Evolutionary conservation across 176 grass and related monocot species (phyloP).

Genomic region (Lolium multiflorum): DNA sequence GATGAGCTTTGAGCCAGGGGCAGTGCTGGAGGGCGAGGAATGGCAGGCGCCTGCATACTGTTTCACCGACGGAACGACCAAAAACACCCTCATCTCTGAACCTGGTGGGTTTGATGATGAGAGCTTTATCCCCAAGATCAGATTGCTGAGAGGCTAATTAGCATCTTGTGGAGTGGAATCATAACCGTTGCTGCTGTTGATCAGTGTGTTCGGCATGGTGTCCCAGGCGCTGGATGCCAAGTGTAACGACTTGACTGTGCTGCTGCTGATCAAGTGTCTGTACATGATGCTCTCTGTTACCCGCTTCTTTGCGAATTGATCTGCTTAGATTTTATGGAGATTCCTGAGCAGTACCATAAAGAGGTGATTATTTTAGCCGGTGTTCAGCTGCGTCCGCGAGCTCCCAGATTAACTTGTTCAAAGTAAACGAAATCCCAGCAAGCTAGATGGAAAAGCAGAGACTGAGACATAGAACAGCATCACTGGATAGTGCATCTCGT

Average conservation of each 20-base stretch:
- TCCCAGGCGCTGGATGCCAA: too few species aligned
- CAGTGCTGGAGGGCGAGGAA: slow-evolving; percentile 35
- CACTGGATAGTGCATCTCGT: too few species aligned
- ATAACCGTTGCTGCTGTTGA: neutral
- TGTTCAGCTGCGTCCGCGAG: too few species aligned
- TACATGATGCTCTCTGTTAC: neutral
- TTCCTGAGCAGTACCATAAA: too few species aligned
- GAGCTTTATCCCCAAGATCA: slow-evolving; percentile 12
- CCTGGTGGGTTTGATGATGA: neutral
- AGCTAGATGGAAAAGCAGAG: too few species aligned
- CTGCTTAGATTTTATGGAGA: too few species aligned
- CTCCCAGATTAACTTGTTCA: too few species aligned
- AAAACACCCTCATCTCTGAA: neutral
- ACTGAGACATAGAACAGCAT: too few species aligned
- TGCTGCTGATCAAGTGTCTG: neutral
- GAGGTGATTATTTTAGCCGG: too few species aligned
- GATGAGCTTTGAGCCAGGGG: slow-evolving; percentile 53
- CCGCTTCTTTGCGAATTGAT: too few species aligned
- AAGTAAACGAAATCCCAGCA: too few species aligned
- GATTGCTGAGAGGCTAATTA: neutral
- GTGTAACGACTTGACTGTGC: neutral
- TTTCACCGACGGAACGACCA: slow-evolving; percentile 6
- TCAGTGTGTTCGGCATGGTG: neutral
- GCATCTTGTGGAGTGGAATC: neutral
- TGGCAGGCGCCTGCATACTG: slow-evolving; percentile 56